These are phyloP conservation scores for Candida sojae DNA, from an alignment of 1,139 yeast species.

Conservation along the genomic window DNA sequence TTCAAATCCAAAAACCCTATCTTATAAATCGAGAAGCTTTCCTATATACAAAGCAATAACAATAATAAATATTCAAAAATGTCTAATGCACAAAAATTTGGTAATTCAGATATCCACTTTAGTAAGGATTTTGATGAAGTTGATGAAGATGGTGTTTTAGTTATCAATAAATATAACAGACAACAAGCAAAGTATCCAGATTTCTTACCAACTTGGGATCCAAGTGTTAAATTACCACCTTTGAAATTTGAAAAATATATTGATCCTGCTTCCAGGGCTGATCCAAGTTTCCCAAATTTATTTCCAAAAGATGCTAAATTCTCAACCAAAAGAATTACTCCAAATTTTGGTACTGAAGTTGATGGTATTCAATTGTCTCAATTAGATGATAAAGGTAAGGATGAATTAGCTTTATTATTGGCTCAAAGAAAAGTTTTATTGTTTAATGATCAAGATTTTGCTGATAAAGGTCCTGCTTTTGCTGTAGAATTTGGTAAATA, in stretches of 20 bases:
- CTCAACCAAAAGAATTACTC: slow-evolving; percentile 23
- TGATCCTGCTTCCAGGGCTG: slow-evolving; percentile 53
- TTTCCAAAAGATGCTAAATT: slow-evolving; percentile 22
- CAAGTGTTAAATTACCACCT: slow-evolving; percentile 42
- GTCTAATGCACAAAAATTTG: slow-evolving; percentile 21
- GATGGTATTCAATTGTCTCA: slow-evolving; percentile 34
- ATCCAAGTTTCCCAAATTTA: slow-evolving; percentile 27
- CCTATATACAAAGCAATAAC: background rate
- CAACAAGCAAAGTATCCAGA: slow-evolving; percentile 36
- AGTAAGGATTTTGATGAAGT: slow-evolving; percentile 41
- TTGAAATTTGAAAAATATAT: slow-evolving; percentile 48
- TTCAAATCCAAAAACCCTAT: background rate
- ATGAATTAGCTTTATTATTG: slow-evolving; percentile 33
- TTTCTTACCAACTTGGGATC: slow-evolving; percentile 57
- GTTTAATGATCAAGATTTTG: slow-evolving; percentile 33
- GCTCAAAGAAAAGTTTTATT: slow-evolving; percentile 34
- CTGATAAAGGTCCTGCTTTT: slow-evolving; percentile 31
- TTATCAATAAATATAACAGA: slow-evolving; percentile 28
- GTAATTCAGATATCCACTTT: slow-evolving; percentile 45
- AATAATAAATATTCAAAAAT: background rate
- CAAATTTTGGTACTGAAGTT: slow-evolving; percentile 34
- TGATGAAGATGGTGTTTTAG: slow-evolving; percentile 38
- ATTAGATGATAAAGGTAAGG: slow-evolving; percentile 30
- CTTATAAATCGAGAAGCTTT: no score
- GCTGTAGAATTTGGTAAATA: slow-evolving; percentile 30